Conservation (phyloP, 805 yeast species). For the Starmerella bombi region DNA sequence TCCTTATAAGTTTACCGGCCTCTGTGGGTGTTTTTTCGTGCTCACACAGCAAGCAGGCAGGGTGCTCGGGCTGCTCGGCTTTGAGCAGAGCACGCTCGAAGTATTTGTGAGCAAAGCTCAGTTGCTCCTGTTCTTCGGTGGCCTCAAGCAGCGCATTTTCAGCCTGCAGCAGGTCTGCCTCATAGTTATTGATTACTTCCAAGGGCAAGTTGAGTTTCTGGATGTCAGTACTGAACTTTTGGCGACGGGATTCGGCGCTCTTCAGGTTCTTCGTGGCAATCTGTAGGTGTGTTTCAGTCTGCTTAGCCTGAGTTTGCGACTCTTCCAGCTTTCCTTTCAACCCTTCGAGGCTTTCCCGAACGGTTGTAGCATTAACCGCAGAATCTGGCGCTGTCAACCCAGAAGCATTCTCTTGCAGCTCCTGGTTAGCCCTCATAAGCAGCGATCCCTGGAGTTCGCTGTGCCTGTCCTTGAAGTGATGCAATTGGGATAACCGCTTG, state of each 20-base stretch:
- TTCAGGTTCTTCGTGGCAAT: neutral
- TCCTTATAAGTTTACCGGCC: conserved; percentile 14
- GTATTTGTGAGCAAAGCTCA: conserved; percentile 54
- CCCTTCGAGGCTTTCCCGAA: neutral
- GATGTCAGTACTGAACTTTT: neutral
- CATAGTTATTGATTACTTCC: conserved; percentile 24
- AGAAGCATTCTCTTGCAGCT: neutral
- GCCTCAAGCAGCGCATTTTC: conserved; percentile 52
- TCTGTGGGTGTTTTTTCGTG: conserved; percentile 41
- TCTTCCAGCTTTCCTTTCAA: neutral
- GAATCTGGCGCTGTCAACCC: neutral
- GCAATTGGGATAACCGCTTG: neutral
- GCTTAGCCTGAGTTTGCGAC: neutral
- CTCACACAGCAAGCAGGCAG: conserved; percentile 60
- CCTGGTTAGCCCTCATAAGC: too few relatives aligned
- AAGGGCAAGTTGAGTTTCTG: neutral
- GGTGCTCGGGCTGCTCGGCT: conserved; percentile 36
- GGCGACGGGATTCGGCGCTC: neutral
- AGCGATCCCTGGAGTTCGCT: neutral
- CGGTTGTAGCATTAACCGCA: neutral
- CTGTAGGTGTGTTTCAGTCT: neutral
- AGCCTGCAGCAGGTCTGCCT: conserved; percentile 28
- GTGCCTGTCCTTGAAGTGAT: neutral
- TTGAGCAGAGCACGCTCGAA: conserved; percentile 54
- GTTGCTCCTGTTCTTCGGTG: conserved; percentile 52